Evolutionary conservation across 257 asterid genomes (phyloP).

Genomic region (Penstemon eatonii): DNA sequence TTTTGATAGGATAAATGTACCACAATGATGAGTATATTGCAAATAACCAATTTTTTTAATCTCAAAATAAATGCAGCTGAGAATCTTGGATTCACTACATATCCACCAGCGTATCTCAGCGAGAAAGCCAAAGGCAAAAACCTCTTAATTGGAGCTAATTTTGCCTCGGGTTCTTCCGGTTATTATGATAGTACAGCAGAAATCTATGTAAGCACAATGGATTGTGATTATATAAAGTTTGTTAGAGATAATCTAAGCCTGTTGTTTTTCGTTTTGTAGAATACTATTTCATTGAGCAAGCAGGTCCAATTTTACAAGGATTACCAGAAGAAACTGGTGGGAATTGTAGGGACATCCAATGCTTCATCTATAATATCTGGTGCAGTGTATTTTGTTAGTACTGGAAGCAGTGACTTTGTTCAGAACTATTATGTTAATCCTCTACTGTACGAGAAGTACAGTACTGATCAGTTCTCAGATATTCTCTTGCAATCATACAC

Average conservation of each 20-base stretch:
- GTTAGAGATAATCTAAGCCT: background rate
- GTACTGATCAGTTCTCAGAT: constrained; percentile 66
- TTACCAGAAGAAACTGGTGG: constrained; percentile 58
- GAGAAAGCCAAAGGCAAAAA: constrained; percentile 49
- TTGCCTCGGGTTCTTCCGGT: constrained; percentile 88
- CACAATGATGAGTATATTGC: too few relatives aligned
- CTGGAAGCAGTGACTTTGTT: constrained; percentile 87
- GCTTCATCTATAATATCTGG: constrained; percentile 70
- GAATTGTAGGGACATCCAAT: constrained; percentile 65
- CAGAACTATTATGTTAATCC: constrained; percentile 82
- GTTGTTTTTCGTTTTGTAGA: constrained; percentile 32
- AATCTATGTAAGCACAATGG: constrained; percentile 51
- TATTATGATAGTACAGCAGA: constrained; percentile 61
- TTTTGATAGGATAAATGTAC: too few relatives aligned
- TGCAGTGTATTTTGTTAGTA: constrained; percentile 67
- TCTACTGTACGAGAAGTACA: constrained; percentile 63
- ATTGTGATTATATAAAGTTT: background rate
- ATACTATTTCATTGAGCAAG: constrained; percentile 66
- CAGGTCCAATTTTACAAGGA: constrained; percentile 71
- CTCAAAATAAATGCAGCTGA: constrained; percentile 50
- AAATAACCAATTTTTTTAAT: background rate
- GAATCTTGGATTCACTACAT: constrained; percentile 74
- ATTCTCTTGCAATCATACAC: constrained; percentile 60
- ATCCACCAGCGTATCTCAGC: constrained; percentile 74
- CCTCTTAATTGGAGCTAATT: constrained; percentile 75